Evolutionary conservation across 345 rosid species (phyloP), one percentile per base, ranked within the genome.

Genomic region (Eucalyptus shirleyi): DNA sequence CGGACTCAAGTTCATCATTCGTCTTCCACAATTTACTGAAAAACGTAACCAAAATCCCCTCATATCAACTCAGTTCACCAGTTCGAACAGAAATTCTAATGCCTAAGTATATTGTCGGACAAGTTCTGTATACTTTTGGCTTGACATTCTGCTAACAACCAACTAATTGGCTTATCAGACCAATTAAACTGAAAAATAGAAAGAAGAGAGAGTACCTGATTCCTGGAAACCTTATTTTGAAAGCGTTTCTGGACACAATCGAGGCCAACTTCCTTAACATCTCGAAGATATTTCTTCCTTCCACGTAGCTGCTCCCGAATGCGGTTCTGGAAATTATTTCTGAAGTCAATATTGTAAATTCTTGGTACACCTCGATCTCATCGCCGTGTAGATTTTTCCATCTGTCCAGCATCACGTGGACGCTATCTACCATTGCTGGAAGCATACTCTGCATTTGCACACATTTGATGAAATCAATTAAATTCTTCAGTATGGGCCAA

Each of bases 241-340:
- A 60, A 16, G 6, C 15, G 56, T 87, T 94, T 62, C 53, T 91
- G 86, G 59, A 1, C 12, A 62, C 16, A 44, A 94, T 88, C 34
- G 30, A 11, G 37, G 37, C 24, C 81, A 94, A 37, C 90, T 49
- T 88, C 80, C 30, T 87, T 47, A 94, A 53, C 94, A 89, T 91
- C 23, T 90, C 89, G n/a, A 95, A 94, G 47, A 90, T 94, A 12
- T 86, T 81, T 87, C 94, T 53, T 40, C 94, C 94, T 89, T 94
- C 94, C 87, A 88, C 13, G 40, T 93, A 93, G 81, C 92, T 93
- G 87, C 94, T 93, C 37, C 95, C 95, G 65, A 94, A 95, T 21
- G 95, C 93, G 30, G 95, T 93, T 89, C 93, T 91, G 11, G 95
- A 93, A 82, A 94, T 94, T 60, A 93, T 60, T 90, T 94, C 93